A percentile compares a stretch with the other conserved stretches of the same genome.
These are phyloP conservation scores for Trichothecium sympodiale DNA, from an alignment of 2,329 filamentous ascomycete species.

Conservation along the genomic window DNA sequence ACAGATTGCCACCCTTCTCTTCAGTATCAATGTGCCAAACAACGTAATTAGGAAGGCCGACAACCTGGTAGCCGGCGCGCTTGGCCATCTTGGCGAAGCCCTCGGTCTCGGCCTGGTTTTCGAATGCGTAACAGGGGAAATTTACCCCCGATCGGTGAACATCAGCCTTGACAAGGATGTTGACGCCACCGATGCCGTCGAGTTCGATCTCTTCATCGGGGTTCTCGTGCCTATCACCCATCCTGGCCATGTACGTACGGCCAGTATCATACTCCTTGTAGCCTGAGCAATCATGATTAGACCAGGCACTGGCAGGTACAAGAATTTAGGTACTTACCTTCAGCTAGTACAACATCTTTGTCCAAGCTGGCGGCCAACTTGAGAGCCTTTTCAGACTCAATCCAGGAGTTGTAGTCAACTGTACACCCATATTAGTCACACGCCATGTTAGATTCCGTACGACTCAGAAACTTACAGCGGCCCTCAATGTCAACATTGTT, in stretches of 20 bases:
- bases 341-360: constrained; percentile 75
- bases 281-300: constrained; percentile 37
- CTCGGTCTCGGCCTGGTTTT: constrained; percentile 98
- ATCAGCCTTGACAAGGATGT: constrained; percentile 94
- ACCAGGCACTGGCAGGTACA: constrained; percentile 2
- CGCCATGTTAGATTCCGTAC: neutral
- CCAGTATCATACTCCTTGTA: constrained; percentile 92
- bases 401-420: constrained; percentile 99
- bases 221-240: constrained; percentile 88
- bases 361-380: constrained; percentile 62
- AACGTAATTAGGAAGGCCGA: constrained; percentile 91
- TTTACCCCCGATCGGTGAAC: constrained; percentile 96
- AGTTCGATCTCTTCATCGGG: constrained; percentile 88
- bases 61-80: constrained; percentile 82
- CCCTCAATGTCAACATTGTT: constrained; percentile 83
- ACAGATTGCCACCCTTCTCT: constrained; percentile 78
- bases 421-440: constrained; percentile 8
- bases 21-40: constrained; percentile 98
- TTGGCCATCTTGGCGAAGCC: constrained; percentile 99
- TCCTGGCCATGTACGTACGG: constrained; percentile 75
- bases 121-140: constrained; percentile 92
- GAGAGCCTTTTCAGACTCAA: constrained; percentile 78
- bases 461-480: constrained; percentile 54
- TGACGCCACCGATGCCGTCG: constrained; percentile 93
- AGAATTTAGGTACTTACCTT: constrained; percentile 44